phyloP scores from a whole-genome alignment of 2,329 filamentous ascomycete species.

The Zymoseptoria crescenta region DNA sequence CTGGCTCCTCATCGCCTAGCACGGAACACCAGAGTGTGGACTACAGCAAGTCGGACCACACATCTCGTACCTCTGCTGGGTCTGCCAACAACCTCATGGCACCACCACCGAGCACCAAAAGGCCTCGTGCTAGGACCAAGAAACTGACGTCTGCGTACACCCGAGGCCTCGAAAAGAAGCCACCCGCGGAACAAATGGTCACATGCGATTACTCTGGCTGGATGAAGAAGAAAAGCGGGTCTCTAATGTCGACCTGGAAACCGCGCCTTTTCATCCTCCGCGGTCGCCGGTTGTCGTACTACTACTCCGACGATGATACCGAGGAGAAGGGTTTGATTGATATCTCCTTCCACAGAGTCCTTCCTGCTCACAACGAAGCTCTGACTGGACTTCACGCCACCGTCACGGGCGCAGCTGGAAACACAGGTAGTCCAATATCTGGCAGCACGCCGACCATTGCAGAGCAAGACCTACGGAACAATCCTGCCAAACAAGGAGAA shows the following conservation, averaged over 20 bases:
- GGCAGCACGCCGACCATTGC: constrained; percentile 32
- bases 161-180: constrained; percentile 72
- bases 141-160: constrained; percentile 93
- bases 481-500: constrained; percentile 28
- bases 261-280: constrained; percentile 90
- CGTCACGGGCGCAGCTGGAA: constrained; percentile 71
- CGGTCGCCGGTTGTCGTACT: constrained; percentile 85
- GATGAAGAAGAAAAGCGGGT: constrained; percentile 99
- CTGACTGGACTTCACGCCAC: constrained; percentile 87
- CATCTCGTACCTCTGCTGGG: constrained; percentile 38
- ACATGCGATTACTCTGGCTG: constrained; percentile 91
- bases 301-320: constrained; percentile 86
- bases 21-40: constrained; percentile 42
- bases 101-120: constrained; percentile 19
- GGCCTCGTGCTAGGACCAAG: constrained; percentile 49
- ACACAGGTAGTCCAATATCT: constrained; percentile 48
- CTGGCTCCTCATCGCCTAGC: constrained; percentile 64
- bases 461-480: constrained; percentile 30
- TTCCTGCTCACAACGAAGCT: constrained; percentile 85
- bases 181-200: constrained; percentile 73
- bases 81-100: constrained; percentile 32
- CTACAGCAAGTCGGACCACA: constrained; percentile 27
- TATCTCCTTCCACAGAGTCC: constrained; percentile 93
- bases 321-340: constrained; percentile 95
- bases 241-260: constrained; percentile 96